These are phyloP conservation scores for Trichoderma asperelloides DNA, from an alignment of 495 filamentous ascomycete species.

Conservation along the genomic window DNA sequence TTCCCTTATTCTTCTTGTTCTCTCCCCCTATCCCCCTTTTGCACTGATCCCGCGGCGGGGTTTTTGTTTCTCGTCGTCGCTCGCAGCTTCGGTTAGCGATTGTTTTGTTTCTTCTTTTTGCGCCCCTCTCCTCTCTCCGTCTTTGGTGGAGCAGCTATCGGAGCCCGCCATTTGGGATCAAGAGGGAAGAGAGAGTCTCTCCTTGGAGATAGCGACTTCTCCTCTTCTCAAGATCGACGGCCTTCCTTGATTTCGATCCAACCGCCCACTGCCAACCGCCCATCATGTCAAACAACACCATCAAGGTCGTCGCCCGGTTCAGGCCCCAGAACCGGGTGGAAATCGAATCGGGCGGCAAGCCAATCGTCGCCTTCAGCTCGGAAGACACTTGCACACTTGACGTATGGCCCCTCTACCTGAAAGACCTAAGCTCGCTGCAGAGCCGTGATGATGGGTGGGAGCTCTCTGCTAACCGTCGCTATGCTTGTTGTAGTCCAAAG, in stretches of 20 bases:
- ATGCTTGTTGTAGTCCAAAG: slow-evolving; percentile 54
- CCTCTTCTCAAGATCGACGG: background rate
- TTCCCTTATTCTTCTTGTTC: background rate
- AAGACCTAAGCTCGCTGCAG: background rate
- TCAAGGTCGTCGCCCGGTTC: slow-evolving; percentile 90
- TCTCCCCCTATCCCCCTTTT: background rate
- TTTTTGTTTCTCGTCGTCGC: background rate
- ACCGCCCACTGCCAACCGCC: slow-evolving; percentile 18
- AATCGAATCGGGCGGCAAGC: slow-evolving; percentile 77
- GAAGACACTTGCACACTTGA: slow-evolving; percentile 83
- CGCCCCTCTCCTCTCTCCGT: background rate
- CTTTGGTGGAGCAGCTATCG: background rate
- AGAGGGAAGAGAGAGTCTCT: background rate
- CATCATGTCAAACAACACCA: slow-evolving; percentile 48
- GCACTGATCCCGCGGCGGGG: background rate
- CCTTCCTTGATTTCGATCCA: background rate
- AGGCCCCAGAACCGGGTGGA: slow-evolving; percentile 93
- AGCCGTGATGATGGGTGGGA: background rate
- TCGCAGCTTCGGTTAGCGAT: background rate
- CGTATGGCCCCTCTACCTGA: slow-evolving; percentile 41
- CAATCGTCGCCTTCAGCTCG: slow-evolving; percentile 79
- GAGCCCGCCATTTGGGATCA: slow-evolving; percentile 6
- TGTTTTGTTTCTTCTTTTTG: background rate
- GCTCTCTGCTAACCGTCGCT: background rate
- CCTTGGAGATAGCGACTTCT: background rate